Conservation (phyloP, 1,284 basidiomycete genomes). For the Inonotus hispidus region DNA sequence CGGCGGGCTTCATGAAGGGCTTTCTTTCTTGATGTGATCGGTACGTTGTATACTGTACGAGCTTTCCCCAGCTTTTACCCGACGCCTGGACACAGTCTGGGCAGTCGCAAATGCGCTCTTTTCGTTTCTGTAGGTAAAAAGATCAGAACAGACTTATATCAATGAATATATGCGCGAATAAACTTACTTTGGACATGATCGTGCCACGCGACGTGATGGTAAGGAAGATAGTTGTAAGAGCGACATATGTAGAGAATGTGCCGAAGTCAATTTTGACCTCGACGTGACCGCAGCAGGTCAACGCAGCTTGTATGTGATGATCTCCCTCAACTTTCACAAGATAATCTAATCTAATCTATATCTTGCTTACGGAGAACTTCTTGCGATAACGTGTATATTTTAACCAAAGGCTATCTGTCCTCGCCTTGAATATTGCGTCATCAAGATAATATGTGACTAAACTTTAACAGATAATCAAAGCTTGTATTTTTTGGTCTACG, state of each 20-base stretch:
- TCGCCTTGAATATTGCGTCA: too few species aligned
- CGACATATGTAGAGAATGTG: too few species aligned
- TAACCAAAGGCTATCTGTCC: too few species aligned
- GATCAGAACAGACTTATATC: neutral
- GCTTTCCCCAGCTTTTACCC: neutral
- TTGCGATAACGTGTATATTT: neutral
- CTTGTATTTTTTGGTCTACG: too few species aligned
- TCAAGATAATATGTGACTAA: too few species aligned
- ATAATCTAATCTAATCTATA: neutral
- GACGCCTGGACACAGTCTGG: neutral
- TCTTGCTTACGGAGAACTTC: too few species aligned
- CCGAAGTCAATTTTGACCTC: neutral
- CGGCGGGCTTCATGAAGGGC: neutral
- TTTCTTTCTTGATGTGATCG: neutral
- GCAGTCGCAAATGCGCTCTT: neutral
- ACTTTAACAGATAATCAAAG: too few species aligned
- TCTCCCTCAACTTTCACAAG: neutral
- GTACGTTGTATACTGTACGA: neutral
- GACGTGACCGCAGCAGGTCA: neutral
- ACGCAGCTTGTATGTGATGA: neutral
- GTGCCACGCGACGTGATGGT: neutral
- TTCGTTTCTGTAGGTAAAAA: neutral
- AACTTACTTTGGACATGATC: neutral
- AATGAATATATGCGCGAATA: neutral
- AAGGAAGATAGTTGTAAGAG: neutral